Conservation (phyloP, 768 basidiomycete species). For the Mycena olivaceomarginata region DNA sequence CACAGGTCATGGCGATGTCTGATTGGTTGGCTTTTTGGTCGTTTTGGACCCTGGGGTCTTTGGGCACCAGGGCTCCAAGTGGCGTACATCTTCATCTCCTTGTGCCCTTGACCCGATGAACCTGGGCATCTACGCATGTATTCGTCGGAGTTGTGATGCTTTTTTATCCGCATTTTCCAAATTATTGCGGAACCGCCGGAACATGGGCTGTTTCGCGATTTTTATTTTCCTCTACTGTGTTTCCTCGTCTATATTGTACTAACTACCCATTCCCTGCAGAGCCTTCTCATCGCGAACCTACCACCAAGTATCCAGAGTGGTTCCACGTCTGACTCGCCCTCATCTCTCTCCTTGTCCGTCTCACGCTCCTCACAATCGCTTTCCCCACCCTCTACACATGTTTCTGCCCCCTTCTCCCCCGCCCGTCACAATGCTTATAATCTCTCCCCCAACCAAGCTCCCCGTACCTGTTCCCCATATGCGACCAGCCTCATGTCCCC, state of each 20-base stretch:
- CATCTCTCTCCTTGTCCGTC: slow-evolving; percentile 43
- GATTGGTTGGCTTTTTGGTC: neutral
- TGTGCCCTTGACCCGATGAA: too few species aligned
- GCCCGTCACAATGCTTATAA: slow-evolving; percentile 35
- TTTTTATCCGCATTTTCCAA: too few species aligned
- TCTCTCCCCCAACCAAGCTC: too few species aligned
- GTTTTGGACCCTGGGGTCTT: too few species aligned
- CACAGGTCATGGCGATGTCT: neutral
- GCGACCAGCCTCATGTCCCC: slow-evolving; percentile 1
- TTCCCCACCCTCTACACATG: slow-evolving; percentile 43
- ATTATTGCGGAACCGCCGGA: too few species aligned
- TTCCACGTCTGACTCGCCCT: slow-evolving; percentile 33
- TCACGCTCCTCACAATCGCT: slow-evolving; percentile 44
- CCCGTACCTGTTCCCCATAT: too few species aligned
- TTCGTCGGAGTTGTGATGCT: too few species aligned
- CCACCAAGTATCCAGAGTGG: slow-evolving; percentile 31
- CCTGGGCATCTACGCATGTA: too few species aligned
- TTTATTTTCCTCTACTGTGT: slow-evolving; percentile 47
- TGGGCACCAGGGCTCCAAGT: neutral
- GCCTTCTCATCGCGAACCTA: slow-evolving; percentile 49
- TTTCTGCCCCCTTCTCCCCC: slow-evolving; percentile 49
- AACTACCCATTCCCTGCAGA: slow-evolving; percentile 27
- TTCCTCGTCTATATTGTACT: neutral
- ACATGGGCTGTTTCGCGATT: too few species aligned
- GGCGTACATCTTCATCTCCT: neutral